phyloP scores from a whole-genome alignment of 2,329 filamentous ascomycete species.

The Didymella exigua region DNA sequence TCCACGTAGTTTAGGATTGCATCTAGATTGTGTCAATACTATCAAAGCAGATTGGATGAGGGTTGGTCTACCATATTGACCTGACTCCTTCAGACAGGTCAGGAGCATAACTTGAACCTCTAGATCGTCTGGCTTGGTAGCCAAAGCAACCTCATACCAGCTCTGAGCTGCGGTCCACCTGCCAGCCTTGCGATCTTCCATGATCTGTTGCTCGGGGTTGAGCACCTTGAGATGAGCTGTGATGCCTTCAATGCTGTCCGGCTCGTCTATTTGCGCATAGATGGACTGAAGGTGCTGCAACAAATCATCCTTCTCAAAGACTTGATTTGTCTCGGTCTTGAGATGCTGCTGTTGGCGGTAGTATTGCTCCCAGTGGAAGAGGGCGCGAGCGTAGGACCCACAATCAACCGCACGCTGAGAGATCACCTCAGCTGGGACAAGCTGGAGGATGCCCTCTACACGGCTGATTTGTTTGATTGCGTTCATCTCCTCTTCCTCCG shows the following conservation, averaged over 20 bases:
- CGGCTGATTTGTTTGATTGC: slow-evolving; percentile 62
- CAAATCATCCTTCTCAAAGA: slow-evolving; percentile 63
- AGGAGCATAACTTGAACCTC: slow-evolving; percentile 84
- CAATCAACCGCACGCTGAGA: slow-evolving; percentile 90
- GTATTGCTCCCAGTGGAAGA: slow-evolving; percentile 95
- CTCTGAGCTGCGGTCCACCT: slow-evolving; percentile 94
- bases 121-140: slow-evolving; percentile 75
- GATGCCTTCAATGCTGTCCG: slow-evolving; percentile 93
- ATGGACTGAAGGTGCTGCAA: slow-evolving; percentile 86
- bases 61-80: slow-evolving; percentile 75
- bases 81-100: slow-evolving; percentile 90
- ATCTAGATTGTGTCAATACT: slow-evolving; percentile 58
- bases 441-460: slow-evolving; percentile 75
- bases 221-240: slow-evolving; percentile 83
- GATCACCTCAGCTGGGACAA: slow-evolving; percentile 72
- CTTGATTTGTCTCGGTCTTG: slow-evolving; percentile 54
- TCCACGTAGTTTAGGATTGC: slow-evolving; percentile 86
- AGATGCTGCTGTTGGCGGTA: slow-evolving; percentile 63
- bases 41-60: slow-evolving; percentile 8
- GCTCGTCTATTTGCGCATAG: slow-evolving; percentile 96
- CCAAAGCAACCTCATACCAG: slow-evolving; percentile 93
- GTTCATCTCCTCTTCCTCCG: slow-evolving; percentile 58
- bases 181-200: slow-evolving; percentile 91
- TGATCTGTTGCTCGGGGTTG: slow-evolving; percentile 90
- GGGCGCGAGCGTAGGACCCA: slow-evolving; percentile 85